Evolutionary conservation across 768 basidiomycete species (phyloP).

Genomic region (Termitomyces sp.): DNA sequence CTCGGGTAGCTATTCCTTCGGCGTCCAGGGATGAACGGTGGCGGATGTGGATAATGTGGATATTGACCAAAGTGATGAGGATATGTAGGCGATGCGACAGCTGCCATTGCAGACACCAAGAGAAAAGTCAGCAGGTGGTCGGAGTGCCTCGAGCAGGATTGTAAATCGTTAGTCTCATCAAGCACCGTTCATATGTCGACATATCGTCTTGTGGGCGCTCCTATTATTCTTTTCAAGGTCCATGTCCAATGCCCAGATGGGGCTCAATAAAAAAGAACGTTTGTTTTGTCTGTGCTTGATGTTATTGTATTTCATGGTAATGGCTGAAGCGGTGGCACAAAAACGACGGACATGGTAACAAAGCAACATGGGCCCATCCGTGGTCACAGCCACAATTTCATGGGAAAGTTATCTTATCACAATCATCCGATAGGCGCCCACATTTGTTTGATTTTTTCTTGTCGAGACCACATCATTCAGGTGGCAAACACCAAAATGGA

Average conservation of each 20-base stretch:
- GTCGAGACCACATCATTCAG: neutral
- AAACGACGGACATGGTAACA: neutral
- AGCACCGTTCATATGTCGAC: neutral
- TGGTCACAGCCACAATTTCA: neutral
- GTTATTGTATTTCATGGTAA: neutral
- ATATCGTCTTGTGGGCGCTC: neutral
- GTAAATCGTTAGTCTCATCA: neutral
- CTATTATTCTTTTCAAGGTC: slow-evolving; percentile 1
- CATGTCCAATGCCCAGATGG: neutral
- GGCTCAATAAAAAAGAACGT: neutral
- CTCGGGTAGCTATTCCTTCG: neutral
- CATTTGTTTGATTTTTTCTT: neutral
- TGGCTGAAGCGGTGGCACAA: neutral
- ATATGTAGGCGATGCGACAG: neutral
- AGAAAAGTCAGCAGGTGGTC: neutral
- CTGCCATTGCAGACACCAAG: neutral
- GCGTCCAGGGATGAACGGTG: neutral
- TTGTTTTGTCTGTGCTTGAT: neutral
- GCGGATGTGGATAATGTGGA: neutral
- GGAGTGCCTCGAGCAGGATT: neutral
- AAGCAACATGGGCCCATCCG: neutral
- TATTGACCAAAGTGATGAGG: neutral
- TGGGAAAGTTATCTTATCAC: neutral
- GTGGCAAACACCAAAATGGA: neutral
- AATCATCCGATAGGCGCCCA: neutral